Evolutionary conservation across 192 early-diverging fungal species (phyloP), one percentile per base, ranked within the genome.

Genomic region (Coemansia sp.): DNA sequence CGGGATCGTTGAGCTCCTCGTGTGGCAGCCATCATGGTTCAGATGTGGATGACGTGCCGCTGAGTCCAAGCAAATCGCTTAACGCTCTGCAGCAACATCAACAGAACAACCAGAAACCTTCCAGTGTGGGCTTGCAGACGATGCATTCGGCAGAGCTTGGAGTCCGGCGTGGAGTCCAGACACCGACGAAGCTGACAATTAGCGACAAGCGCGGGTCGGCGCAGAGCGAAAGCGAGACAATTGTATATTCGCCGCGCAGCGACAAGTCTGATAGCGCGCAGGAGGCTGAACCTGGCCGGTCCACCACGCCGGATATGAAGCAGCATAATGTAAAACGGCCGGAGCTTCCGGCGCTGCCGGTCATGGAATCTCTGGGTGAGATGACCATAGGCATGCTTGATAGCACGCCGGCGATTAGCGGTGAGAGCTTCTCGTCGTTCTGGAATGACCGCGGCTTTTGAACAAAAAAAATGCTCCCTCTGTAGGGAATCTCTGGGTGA

Each of bases 151-250:
- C 30, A 9, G 28, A n/a, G 50, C 11, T 31, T 32, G n/a, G 6
- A 0, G 19, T 3, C 19, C 30, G 29, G 31, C 24, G 23, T 9
- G 25, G 27, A 44, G n/a, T n/a, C 16, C 57, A 25, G 30, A 3
- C 50, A 21, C 28, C 60, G n/a, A 22, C 40, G n/a, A 61, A 44
- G 29, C 54, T 44, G 11, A 6, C 31, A 10, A 22, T 54, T 6
- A 70, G 42, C 54, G 69, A 68, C 38, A 78, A 78, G 69, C 75
- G 75, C 45, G 75, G 58, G 46, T 78, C 75, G 14, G 58, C 69
- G 19, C 75, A 69, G 49, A 78, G 75, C 62, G 69, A 78, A 44
- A 52, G 75, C 59, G 75, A 78, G 24, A 78, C 75, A 1, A 71
- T 78, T 52, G 62, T 78, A 24, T 72, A 51, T 30, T 77, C 73